Evolutionary conservation across 2,329 filamentous ascomycete species (phyloP).

Genomic region (Stachybotrys chartarum): DNA sequence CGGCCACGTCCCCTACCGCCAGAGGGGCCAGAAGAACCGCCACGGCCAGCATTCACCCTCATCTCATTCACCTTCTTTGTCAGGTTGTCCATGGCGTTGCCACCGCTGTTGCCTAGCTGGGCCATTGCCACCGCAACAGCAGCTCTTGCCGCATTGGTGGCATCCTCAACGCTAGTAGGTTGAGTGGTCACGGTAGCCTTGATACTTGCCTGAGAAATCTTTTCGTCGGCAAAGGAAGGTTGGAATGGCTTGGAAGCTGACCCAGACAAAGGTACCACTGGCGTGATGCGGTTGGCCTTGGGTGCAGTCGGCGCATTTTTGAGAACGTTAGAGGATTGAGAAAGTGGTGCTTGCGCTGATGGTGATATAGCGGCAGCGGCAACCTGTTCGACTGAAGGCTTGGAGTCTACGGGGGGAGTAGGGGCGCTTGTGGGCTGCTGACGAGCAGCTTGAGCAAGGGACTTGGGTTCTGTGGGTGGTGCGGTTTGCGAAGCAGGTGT

Average conservation of each 20-base stretch:
- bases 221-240: slow-evolving; percentile 20
- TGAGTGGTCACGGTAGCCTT: slow-evolving; percentile 29
- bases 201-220: slow-evolving; percentile 20
- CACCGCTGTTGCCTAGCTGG: slow-evolving; percentile 45
- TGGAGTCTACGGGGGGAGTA: slow-evolving; percentile 60
- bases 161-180: slow-evolving; percentile 47
- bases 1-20: slow-evolving; percentile 41
- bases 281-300: slow-evolving; percentile 49
- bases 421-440: slow-evolving; percentile 42
- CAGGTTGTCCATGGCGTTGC: slow-evolving; percentile 59
- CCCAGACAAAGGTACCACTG: slow-evolving; percentile 57
- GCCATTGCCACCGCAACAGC: slow-evolving; percentile 78
- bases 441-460: slow-evolving; percentile 35
- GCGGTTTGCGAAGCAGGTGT: slow-evolving; percentile 37
- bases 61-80: slow-evolving; percentile 72
- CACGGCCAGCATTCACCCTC: slow-evolving; percentile 54
- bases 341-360: slow-evolving; percentile 26
- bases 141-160: slow-evolving; percentile 66
- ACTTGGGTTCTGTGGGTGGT: slow-evolving; percentile 47
- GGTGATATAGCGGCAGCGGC: slow-evolving; percentile 37
- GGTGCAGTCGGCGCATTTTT: slow-evolving; percentile 40
- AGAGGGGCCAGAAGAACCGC: slow-evolving; percentile 38
- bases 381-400: slow-evolving; percentile 46
- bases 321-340: slow-evolving; percentile 25
- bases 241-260: slow-evolving; percentile 30